Base-by-base conservation (phyloP, 2,329 filamentous ascomycete genomes). In the Arthrobotrys sphaeroides region DNA sequence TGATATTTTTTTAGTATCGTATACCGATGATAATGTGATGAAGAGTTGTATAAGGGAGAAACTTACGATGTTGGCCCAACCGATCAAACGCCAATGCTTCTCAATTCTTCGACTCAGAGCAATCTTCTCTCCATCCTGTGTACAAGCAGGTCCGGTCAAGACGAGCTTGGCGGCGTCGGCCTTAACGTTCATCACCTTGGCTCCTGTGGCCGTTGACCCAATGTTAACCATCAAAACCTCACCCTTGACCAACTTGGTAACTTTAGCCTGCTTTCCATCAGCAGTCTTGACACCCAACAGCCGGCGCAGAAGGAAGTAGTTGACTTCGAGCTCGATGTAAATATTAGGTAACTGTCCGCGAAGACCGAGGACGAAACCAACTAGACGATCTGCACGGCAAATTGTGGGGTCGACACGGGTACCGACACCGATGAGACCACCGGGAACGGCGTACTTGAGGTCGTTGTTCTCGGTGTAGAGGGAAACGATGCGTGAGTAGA, bases 201-300 rank as follows among this genome's bases (percentile, higher is more conserved):
- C 95, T 84, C 95, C 95, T 12, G 94, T 97, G 51, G 95, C 96
- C 7, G 94, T 98, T 38, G 93, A 97, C 77, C 95, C 95, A 82
- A 99, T 99, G 87, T 99, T 99, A 79, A 99, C 95, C 95, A 99
- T 98, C 84, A 99, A 90, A 81, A 98, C 93, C 84, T 99, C 95
- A 85, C 97, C 97, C 90, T 98, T 99, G 70, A 93, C 87, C 78
- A 99, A 87, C 87, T 99, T 99, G 80, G 94, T 93, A 79, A 99
- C 95, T 90, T 99, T 99, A 82, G 94, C 94, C 85, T 98, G 95
- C 87, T 99, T 99, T 83, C 95, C 95, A 80, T 99, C 95, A 77
- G 94, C 93, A 51, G 95, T 97, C 86, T 96, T 94, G 81, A 99
- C 95, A 89, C 95, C 95, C 69, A 99, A 89, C 77, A 99, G 87